Evolutionary conservation across 306 rosid species (phyloP), one percentile per base, ranked within the genome.

Genomic region (Inga laurina): DNA sequence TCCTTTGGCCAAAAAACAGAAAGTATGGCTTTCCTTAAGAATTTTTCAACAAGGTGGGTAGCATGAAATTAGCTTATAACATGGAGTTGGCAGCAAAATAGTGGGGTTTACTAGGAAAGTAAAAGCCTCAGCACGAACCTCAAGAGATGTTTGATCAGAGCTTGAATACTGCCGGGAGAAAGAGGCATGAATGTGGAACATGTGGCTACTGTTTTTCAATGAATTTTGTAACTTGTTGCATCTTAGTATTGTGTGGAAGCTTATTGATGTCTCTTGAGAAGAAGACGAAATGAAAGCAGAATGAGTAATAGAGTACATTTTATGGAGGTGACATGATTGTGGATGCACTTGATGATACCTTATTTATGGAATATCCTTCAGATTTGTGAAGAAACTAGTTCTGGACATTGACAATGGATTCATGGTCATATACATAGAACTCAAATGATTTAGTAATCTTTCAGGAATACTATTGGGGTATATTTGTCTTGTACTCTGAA

Each of bases 331-430:
- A 10, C 18, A 7, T 82, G 73, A 65, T 35, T 66, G 30, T 72
- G 57, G 66, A 77, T 43, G 69, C 78, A 57, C 71, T 57, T 85
- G 52, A 66, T 85, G 51, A 67, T 78, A 64, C 48, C 66, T 79
- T 72, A 59, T 44, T 74, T 24, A 67, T 16, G 77, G 51, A 51
- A 68, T 59, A 37, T 74, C 73, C 15, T 14, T 48, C 32, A 22
- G 22, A 82, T 67, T 74, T 79, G 8, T 44, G 64, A 41, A 48
- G 75, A 62, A 48, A 45, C 39, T 52, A 46, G 35, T 74, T 82
- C 71, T 74, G 65, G 30, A 32, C 24, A 10, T 51, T 32, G 46
- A 56, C 39, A 15, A 49, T 74, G 45, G 41, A 51, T 8, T 49
- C 15, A 30, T 27, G 64, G 78, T 37, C 45, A 32, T 30, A 37